These are phyloP conservation scores for Nicotiana benthamiana DNA, from an alignment of 257 asterid species.

Conservation along the genomic window DNA sequence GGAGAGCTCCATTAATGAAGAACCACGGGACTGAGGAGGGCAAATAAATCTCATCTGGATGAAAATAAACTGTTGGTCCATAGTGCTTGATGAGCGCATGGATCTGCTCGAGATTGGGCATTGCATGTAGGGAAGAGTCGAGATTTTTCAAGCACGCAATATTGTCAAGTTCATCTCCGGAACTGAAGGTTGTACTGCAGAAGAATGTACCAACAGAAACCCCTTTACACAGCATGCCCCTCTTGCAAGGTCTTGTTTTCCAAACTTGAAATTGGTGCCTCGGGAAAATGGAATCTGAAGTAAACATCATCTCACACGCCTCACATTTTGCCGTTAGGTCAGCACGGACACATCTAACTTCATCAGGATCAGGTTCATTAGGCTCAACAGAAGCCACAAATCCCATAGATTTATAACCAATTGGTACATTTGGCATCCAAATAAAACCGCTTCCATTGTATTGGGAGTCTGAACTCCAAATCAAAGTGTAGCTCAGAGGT, in stretches of 20 bases:
- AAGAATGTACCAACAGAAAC: constrained; percentile 70
- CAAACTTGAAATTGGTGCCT: constrained; percentile 41
- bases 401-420: constrained; percentile 61
- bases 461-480: constrained; percentile 38
- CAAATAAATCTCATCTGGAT: constrained; percentile 66
- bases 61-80: constrained; percentile 76
- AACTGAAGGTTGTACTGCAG: constrained; percentile 21
- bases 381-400: constrained; percentile 41
- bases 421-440: constrained; percentile 78
- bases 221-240: constrained; percentile 63
- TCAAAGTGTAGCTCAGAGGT: constrained; percentile 54
- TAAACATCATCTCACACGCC: constrained; percentile 35
- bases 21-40: constrained; percentile 92
- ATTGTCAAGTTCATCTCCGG: constrained; percentile 23
- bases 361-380: constrained; percentile 49
- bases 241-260: constrained; percentile 49
- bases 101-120: constrained; percentile 73
- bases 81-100: constrained; percentile 64
- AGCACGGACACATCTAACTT: constrained; percentile 58
- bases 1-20: constrained; percentile 64
- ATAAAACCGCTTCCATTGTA: constrained; percentile 45
- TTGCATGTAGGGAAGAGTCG: constrained; percentile 38
- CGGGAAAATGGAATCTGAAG: constrained; percentile 21
- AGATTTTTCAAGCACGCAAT: constrained; percentile 66
- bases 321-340: constrained; percentile 69